A percentile compares a stretch with the other conserved stretches of the same genome.
These are phyloP conservation scores for Aphanomyces stellatus DNA, from an alignment of 352 stramenopile species.

Conservation along the genomic window DNA sequence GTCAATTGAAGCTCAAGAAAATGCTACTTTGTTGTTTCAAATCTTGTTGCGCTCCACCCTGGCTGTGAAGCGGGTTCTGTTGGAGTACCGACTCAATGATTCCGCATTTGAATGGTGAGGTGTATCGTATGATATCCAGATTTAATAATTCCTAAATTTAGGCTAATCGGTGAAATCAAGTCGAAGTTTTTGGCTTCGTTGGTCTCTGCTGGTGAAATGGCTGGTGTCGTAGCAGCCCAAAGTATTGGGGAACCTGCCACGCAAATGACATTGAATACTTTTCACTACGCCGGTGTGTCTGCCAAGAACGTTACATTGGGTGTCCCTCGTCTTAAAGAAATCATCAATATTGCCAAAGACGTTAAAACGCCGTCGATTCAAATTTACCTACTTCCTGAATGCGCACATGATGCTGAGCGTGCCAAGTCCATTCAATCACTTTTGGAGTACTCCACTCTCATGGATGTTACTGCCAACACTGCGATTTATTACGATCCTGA, in stretches of 20 bases:
- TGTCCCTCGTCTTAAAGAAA: conserved; percentile 98
- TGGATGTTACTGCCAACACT: conserved; percentile 94
- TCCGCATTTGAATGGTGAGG: conserved; percentile 72
- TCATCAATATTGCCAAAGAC: conserved; percentile 98
- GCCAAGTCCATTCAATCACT: conserved; percentile 88
- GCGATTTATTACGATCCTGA: conserved; percentile 99
- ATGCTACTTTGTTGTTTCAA: conserved; percentile 97
- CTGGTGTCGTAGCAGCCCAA: conserved; percentile 97
- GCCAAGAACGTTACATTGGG: conserved; percentile 99
- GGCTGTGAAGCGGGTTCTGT: conserved; percentile 93
- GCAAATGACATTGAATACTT: conserved; percentile 99
- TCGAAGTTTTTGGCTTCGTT: conserved; percentile 94
- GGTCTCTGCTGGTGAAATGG: conserved; percentile 97
- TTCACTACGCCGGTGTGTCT: conserved; percentile 98
- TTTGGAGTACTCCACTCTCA: conserved; percentile 97
- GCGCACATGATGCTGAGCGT: conserved; percentile 74
- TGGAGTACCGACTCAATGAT: conserved; percentile 93
- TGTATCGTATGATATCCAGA: not conserved
- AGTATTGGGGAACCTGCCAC: conserved; percentile 99
- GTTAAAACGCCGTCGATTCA: conserved; percentile 96
- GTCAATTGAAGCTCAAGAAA: conserved; percentile 95
- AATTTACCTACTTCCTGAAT: conserved; percentile 91
- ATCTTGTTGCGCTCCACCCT: conserved; percentile 95
- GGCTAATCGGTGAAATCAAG: conserved; percentile 93
- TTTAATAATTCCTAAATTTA: too few relatives aligned